A percentile compares a stretch with the other conserved stretches of the same genome.
phyloP scores from a whole-genome alignment of 306 rosid genomes.

The Trichosanthes truncata region DNA sequence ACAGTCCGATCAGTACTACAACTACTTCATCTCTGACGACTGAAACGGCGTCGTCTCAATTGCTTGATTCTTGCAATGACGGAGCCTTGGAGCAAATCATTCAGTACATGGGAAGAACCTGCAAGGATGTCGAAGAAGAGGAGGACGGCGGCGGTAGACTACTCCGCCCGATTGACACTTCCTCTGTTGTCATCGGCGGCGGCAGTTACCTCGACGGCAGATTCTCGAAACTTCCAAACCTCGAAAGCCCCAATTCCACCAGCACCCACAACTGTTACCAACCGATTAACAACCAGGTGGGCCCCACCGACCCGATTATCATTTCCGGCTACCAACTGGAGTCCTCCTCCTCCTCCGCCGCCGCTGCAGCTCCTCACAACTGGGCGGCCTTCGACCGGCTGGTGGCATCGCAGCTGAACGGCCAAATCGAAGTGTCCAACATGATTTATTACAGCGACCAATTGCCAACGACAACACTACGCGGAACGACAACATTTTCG shows the following conservation, averaged over 20 bases:
- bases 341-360: conserved; percentile 6
- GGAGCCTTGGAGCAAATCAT: conserved; percentile 70
- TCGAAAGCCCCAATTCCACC: conserved; percentile 1
- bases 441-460: conserved; percentile 19
- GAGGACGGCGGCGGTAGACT: conserved; percentile 28
- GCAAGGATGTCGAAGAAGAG: conserved; percentile 37
- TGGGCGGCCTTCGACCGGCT: conserved; percentile 81
- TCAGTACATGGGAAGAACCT: conserved; percentile 43
- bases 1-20: conserved; percentile 25
- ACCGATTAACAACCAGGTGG: conserved; percentile 15
- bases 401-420: conserved; percentile 76
- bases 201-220: background rate
- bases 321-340: background rate
- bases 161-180: conserved; percentile 15
- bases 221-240: background rate
- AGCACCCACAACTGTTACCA: conserved; percentile 1
- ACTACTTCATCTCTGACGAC: conserved; percentile 13
- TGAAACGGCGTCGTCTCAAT: conserved; percentile 29
- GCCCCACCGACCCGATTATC: conserved; percentile 16
- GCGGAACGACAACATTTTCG: conserved; percentile 32
- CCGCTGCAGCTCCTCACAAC: conserved; percentile 19
- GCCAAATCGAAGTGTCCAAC: conserved; percentile 39
- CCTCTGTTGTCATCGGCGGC: conserved; percentile 4
- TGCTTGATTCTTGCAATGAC: conserved; percentile 44
- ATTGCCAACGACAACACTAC: conserved; percentile 34